Evolutionary conservation across 2,329 filamentous ascomycete genomes (phyloP).

Genomic region (Fusarium buharicum): DNA sequence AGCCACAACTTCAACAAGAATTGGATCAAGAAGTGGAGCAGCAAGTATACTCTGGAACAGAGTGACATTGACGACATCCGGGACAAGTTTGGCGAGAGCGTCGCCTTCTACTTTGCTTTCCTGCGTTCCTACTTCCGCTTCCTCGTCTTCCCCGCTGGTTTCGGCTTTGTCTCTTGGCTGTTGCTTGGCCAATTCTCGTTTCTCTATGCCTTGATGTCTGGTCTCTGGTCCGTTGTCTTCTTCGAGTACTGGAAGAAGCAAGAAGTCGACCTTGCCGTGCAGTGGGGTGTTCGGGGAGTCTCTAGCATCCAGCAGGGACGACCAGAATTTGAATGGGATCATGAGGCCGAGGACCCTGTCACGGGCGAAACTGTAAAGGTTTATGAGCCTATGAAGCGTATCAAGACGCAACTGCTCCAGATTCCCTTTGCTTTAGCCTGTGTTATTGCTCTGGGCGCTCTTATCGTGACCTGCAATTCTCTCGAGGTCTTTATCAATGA

Average conservation of each 20-base stretch:
- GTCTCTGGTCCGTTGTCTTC: conserved; percentile 88
- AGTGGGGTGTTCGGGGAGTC: conserved; percentile 89
- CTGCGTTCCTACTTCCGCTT: conserved; percentile 90
- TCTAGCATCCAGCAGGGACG: conserved; percentile 82
- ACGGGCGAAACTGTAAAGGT: conserved; percentile 82
- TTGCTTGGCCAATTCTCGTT: conserved; percentile 87
- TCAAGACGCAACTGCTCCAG: conserved; percentile 81
- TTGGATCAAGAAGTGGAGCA: conserved; percentile 80
- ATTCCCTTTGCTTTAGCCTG: conserved; percentile 86
- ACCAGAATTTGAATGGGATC: conserved; percentile 81
- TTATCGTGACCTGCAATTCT: conserved; percentile 88
- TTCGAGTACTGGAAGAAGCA: conserved; percentile 97
- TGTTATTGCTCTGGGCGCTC: conserved; percentile 75
- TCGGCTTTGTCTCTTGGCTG: conserved; percentile 81
- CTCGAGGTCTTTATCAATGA: conserved; percentile 97
- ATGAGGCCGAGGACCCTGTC: conserved; percentile 78
- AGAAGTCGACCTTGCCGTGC: conserved; percentile 83
- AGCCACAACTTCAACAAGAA: conserved; percentile 78
- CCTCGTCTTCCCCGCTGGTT: conserved; percentile 80
- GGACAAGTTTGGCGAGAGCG: conserved; percentile 80
- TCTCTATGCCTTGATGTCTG: conserved; percentile 80
- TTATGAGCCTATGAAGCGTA: conserved; percentile 79
- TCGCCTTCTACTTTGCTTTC: conserved; percentile 97
- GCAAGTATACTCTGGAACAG: conserved; percentile 73
- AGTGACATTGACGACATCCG: conserved; percentile 78